These are phyloP conservation scores for Kitagawia praeruptora DNA, from an alignment of 129 eudicot genomes.

Conservation along the genomic window DNA sequence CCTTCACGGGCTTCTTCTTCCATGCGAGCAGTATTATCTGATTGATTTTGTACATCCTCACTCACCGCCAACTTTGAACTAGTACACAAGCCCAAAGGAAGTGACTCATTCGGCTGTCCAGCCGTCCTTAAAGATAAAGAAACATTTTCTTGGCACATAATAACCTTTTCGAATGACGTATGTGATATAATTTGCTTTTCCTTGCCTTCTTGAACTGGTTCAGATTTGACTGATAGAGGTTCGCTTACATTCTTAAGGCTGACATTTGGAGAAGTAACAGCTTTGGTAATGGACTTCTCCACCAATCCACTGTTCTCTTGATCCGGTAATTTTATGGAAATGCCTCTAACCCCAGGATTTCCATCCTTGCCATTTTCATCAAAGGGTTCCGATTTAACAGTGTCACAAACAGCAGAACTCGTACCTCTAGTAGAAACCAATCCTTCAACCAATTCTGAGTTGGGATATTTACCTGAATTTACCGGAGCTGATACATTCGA, in stretches of 20 bases:
- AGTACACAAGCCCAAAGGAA: conserved; percentile 12
- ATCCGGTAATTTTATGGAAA: conserved; percentile 8
- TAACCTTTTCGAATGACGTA: conserved; percentile 13
- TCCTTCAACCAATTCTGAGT: conserved; percentile 10
- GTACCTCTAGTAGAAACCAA: background rate
- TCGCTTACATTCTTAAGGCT: conserved; percentile 15
- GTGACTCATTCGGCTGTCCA: conserved; percentile 9
- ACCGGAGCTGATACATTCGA: conserved; percentile 1
- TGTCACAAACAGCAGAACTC: conserved; percentile 10
- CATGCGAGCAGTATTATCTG: conserved; percentile 14
- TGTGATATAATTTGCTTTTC: background rate
- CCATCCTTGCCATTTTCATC: conserved; percentile 21
- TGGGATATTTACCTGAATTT: conserved; percentile 8
- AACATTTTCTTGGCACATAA: conserved; percentile 19
- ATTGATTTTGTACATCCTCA: conserved; percentile 18
- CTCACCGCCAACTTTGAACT: conserved; percentile 22
- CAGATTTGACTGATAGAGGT: conserved; percentile 26
- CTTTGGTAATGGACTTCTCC: conserved; percentile 9
- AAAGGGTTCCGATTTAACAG: conserved; percentile 34
- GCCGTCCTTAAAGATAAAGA: conserved; percentile 21
- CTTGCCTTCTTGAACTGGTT: conserved; percentile 19
- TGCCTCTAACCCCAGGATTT: conserved; percentile 5
- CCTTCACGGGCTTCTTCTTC: conserved; percentile 10
- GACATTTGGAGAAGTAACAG: conserved; percentile 5
- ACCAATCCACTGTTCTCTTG: conserved; percentile 12